Evolutionary conservation across 495 filamentous ascomycete species (phyloP).

Genomic region (Neurospora africana): DNA sequence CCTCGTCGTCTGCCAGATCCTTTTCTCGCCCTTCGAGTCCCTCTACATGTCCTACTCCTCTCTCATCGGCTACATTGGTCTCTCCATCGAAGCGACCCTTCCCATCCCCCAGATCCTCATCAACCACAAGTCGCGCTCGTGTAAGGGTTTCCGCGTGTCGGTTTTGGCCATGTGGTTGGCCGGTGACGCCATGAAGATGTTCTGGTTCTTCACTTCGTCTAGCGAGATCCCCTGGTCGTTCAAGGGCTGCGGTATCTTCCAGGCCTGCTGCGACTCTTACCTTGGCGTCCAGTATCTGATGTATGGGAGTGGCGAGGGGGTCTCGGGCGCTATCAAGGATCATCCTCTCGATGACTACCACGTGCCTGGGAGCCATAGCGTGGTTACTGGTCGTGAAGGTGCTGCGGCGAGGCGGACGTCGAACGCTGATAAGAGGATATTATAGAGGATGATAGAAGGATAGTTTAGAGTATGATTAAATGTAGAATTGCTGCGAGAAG

Average conservation of each 20-base stretch:
- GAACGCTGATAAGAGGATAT: constrained; percentile 23
- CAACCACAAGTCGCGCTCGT: constrained; percentile 68
- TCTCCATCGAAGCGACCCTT: constrained; percentile 79
- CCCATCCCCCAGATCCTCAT: constrained; percentile 81
- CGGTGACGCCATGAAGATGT: constrained; percentile 92
- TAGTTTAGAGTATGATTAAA: not conserved
- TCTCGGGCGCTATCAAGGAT: constrained; percentile 11
- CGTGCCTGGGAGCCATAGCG: not conserved
- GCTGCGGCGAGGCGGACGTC: constrained; percentile 28
- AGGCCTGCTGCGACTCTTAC: constrained; percentile 73
- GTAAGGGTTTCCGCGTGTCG: constrained; percentile 80
- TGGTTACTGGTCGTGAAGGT: not conserved
- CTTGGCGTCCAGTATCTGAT: constrained; percentile 79
- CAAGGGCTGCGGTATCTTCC: constrained; percentile 85
- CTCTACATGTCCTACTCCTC: constrained; percentile 56
- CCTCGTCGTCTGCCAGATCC: constrained; percentile 58
- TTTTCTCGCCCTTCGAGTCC: constrained; percentile 51
- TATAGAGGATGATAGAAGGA: not conserved
- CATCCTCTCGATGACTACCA: constrained; percentile 9
- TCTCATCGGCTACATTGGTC: constrained; percentile 69
- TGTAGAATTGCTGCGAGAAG: not conserved
- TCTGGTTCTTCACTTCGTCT: constrained; percentile 73
- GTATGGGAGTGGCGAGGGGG: constrained; percentile 51
- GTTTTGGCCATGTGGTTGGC: constrained; percentile 81
- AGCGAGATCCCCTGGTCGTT: constrained; percentile 75